Evolutionary conservation across 306 rosid genomes (phyloP).

Genomic region (Prinsepia uniflora): DNA sequence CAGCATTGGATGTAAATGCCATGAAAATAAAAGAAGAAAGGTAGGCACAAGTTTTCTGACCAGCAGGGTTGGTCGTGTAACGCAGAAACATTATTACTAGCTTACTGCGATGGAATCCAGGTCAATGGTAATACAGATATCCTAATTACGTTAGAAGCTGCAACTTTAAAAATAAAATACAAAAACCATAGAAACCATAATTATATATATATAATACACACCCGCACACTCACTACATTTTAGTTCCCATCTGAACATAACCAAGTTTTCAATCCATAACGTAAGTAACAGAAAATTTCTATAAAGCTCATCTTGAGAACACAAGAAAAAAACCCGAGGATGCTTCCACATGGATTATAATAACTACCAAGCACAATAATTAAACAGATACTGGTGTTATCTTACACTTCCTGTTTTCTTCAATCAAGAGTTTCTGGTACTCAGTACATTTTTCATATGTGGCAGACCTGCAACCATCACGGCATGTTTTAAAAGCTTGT

Average conservation of each 20-base stretch:
- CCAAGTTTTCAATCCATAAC: neutral
- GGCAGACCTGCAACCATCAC: conserved; percentile 45
- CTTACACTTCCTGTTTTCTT: conserved; percentile 69
- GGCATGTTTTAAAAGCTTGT: conserved; percentile 19
- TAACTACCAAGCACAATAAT: conserved; percentile 3
- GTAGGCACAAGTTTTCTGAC: too few species aligned
- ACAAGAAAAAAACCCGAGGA: neutral
- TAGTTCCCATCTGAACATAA: neutral
- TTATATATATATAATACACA: neutral
- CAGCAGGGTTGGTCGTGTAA: too few species aligned
- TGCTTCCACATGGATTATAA: neutral
- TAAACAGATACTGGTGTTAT: neutral
- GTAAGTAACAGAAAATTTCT: neutral
- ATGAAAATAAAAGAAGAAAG: too few species aligned
- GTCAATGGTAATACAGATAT: too few species aligned
- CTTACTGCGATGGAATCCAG: neutral
- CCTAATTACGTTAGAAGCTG: neutral
- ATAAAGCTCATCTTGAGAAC: neutral
- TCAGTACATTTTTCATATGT: conserved; percentile 46
- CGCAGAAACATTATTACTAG: too few species aligned
- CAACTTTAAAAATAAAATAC: neutral
- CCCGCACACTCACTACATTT: neutral
- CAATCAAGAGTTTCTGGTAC: conserved; percentile 49
- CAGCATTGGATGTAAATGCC: too few species aligned
- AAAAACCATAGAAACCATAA: neutral